Evolutionary conservation across 2,329 filamentous ascomycete genomes (phyloP), one percentile per base, ranked within the genome.

Genomic region (Lanzia echinophila): DNA sequence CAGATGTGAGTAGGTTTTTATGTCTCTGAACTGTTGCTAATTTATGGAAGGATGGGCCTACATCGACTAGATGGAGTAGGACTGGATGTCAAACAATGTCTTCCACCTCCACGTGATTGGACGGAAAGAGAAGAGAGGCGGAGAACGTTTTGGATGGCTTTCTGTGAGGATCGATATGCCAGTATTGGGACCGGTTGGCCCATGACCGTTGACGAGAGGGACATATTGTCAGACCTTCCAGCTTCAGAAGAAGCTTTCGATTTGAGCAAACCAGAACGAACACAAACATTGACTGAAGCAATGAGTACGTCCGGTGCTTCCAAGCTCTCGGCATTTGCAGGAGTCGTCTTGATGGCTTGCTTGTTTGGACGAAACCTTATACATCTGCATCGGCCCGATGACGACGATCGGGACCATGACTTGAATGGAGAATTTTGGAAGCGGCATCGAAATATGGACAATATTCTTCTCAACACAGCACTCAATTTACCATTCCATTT

Each of bases 131-230:
- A 97, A 72, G 94, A 99, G 69, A 79, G 94, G 61, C 80, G 94
- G 50, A 80, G 94, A 60, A 95, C 90, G 0, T 97, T 97, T 62
- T 99, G 94, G 94, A 86, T 94, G 83, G 82, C 87, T 3, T 97
- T 96, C 66, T 90, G 86, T 62, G 76, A 90, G 58, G 94, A 97
- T 66, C 83, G 94, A 50, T 97, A 96, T 71, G 88, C 90, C 6
- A 96, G 90, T 65, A 94, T 96, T 54, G 94, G 94, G 33, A 97
- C 94, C 2, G 94, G 94, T 6, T 97, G 94, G 94, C 94, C 94
- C 1, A 92, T 97, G 88, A 84, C 81, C 0, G 82, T 97, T 52
- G 92, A 97, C 60, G 94, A 99, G 71, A 82, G 80, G 67, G 94
- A 99, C 73, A 88, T 97, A 61, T 77, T 87, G 73, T 95, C 90